Evolutionary conservation across 176 grass and related monocot species (phyloP).

Genomic region (Areca catechu): DNA sequence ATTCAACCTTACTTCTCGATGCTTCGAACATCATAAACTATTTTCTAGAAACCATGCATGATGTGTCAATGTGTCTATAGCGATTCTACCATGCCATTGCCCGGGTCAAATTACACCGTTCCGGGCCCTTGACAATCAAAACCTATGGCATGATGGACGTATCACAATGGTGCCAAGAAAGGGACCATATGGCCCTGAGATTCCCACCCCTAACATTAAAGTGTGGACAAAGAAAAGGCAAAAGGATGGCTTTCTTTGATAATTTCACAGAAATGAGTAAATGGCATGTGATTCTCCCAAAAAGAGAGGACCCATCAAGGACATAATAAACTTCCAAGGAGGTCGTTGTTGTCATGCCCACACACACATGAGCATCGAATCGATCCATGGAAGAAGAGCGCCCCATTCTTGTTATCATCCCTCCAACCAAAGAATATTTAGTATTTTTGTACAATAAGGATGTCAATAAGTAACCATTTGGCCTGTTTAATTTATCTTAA

Average conservation of each 20-base stretch:
- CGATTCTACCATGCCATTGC: no score
- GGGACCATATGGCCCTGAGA: not conserved
- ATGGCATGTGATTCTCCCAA: not conserved
- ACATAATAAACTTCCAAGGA: not conserved
- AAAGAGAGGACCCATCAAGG: not conserved
- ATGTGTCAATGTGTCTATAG: no score
- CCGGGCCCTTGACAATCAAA: not conserved
- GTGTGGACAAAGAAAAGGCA: conserved; percentile 1
- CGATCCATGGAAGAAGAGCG: not conserved
- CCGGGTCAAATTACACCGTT: no score
- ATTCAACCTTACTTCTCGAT: no score
- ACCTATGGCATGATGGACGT: not conserved
- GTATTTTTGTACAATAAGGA: not conserved
- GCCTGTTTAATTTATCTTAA: no score
- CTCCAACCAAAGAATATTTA: not conserved
- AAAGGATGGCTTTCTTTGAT: not conserved
- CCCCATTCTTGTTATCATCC: not conserved
- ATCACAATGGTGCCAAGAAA: not conserved
- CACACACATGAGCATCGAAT: not conserved
- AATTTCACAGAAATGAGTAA: not conserved
- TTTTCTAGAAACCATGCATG: no score
- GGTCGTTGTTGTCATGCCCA: not conserved
- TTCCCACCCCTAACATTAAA: conserved; percentile 1
- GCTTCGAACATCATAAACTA: no score
- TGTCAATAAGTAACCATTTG: no score